Base-by-base conservation (phyloP, 345 rosid genomes). In the Corchorus capsularis region DNA sequence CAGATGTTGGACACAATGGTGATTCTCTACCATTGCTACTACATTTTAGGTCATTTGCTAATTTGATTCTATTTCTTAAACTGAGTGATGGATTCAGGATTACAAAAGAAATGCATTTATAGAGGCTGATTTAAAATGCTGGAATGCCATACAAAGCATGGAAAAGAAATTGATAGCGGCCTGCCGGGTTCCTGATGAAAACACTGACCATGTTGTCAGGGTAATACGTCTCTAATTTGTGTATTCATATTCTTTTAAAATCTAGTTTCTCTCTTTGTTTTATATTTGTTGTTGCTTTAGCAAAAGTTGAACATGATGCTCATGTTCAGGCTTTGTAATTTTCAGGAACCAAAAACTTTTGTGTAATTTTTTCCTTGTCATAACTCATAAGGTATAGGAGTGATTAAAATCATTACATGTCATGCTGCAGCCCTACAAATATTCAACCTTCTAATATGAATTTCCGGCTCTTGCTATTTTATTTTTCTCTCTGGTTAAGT, bases 121-220 rank as follows among this genome's bases (percentile, higher is more conserved):
- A 77, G 87, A 82, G 72, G 84, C 83, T 4, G 87, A 87, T 74
- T 78, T 81, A 32, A 83, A 78, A 69, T 85, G 86, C 75, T 85
- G 78, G 67, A 79, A 67, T 76, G 84, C 84, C 37, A 77, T 85
- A 76, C 83, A 83, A 80, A 63, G 78, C 80, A 83, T 87, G 87
- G 83, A 81, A 63, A 82, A 78, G 75, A 82, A 81, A 75, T 72
- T 87, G 75, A 75, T 74, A 78, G 82, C 79, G 78, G 80, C 81
- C 70, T 80, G 82, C 70, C 81, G 74, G 50, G 79, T 79, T 72
- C 69, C 69, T 47, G 78, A 79, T 72, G 84, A 85, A 63, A 78
- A 67, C 46, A 53, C 80, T 11, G 79, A 72, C 35, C 63, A 72
- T 46, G 80, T 85, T 79, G 64, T 70, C 67, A 77, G 64, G 86